phyloP scores from a whole-genome alignment of 768 basidiomycete genomes.

The Amanita subjunquillea region DNA sequence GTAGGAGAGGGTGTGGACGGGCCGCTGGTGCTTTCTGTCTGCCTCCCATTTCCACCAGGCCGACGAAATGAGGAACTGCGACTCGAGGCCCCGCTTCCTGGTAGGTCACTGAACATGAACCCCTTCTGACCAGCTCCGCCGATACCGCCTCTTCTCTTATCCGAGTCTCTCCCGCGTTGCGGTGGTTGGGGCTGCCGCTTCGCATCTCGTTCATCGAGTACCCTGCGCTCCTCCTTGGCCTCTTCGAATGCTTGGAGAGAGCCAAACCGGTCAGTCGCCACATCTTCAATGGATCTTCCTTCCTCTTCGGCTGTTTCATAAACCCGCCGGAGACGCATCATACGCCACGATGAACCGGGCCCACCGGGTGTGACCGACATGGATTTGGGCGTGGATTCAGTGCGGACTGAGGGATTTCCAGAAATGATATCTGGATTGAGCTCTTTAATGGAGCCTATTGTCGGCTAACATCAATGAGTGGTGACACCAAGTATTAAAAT shows the following conservation, averaged over 20 bases:
- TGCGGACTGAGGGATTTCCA: slow-evolving; percentile 28
- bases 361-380: slow-evolving; percentile 62
- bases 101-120: slow-evolving; percentile 61
- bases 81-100: slow-evolving; percentile 54
- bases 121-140: slow-evolving; percentile 28
- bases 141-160: slow-evolving; percentile 15
- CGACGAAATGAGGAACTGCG: slow-evolving; percentile 85
- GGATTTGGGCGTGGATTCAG: slow-evolving; percentile 28
- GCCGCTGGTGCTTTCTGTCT: slow-evolving; percentile 19
- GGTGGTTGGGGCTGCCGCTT: slow-evolving; percentile 30
- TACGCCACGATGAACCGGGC: slow-evolving; percentile 92
- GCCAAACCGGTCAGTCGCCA: slow-evolving; percentile 85
- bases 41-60: slow-evolving; percentile 50
- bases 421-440: slow-evolving; percentile 49
- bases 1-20: slow-evolving; percentile 57
- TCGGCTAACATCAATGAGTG: slow-evolving; percentile 32
- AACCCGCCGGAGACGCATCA: slow-evolving; percentile 88
- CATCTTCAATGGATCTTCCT: slow-evolving; percentile 55
- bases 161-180: slow-evolving; percentile 21
- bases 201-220: slow-evolving; percentile 76
- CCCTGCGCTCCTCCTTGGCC: slow-evolving; percentile 74
- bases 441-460: slow-evolving; percentile 44
- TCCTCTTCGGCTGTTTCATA: slow-evolving; percentile 91
- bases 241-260: slow-evolving; percentile 80
- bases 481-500: neutral